Conservation (phyloP, 2,329 filamentous ascomycete species). For the Exophiala lecanii-corni region DNA sequence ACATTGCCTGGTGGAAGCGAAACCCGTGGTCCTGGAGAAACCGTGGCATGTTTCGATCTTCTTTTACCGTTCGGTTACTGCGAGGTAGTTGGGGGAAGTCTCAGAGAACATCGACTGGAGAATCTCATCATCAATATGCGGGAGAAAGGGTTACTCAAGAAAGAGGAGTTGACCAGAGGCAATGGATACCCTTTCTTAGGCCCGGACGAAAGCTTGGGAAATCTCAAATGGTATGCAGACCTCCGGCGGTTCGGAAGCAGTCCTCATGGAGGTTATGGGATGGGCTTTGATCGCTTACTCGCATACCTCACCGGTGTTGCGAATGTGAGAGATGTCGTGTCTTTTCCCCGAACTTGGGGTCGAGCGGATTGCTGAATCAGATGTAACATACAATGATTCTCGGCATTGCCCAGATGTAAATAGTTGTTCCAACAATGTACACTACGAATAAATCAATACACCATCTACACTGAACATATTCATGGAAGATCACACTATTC, state of each 20-base stretch:
- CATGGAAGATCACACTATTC: too few species aligned
- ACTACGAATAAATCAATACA: too few species aligned
- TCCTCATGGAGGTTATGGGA: conserved; percentile 83
- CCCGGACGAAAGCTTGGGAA: conserved; percentile 40
- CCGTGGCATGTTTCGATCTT: conserved; percentile 87
- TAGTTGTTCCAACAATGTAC: too few species aligned
- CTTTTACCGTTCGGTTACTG: conserved; percentile 73
- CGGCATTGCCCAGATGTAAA: too few species aligned
- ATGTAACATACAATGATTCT: too few species aligned
- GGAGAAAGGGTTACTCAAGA: conserved; percentile 55
- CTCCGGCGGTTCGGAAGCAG: conserved; percentile 85
- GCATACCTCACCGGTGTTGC: conserved; percentile 76
- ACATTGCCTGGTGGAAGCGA: not conserved
- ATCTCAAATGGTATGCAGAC: conserved; percentile 81
- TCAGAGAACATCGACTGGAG: conserved; percentile 75
- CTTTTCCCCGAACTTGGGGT: conserved; percentile 69
- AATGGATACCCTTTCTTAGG: conserved; percentile 34
- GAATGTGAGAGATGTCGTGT: conserved; percentile 78
- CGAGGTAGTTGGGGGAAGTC: conserved; percentile 81
- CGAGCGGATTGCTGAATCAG: conserved; percentile 45
- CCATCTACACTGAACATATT: too few species aligned
- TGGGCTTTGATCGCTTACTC: conserved; percentile 83
- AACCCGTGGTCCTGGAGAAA: conserved; percentile 35
- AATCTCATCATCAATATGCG: conserved; percentile 68
- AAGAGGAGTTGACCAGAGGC: conserved; percentile 12